These are phyloP conservation scores for Aphanoascus verrucosus DNA, from an alignment of 2,329 filamentous ascomycete genomes.

Conservation along the genomic window DNA sequence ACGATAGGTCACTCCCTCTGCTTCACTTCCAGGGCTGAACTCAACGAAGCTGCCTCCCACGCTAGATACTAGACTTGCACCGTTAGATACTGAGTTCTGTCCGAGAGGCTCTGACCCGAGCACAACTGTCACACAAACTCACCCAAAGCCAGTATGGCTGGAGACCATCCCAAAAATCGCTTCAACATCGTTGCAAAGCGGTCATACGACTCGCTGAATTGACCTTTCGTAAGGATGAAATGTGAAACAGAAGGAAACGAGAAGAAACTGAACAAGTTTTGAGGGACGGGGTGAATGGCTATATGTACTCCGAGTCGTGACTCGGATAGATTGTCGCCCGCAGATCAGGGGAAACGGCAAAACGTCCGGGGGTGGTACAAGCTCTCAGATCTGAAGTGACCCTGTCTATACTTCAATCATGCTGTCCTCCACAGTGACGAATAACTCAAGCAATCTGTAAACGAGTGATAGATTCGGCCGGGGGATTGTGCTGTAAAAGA, in stretches of 20 bases:
- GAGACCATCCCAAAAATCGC: not conserved
- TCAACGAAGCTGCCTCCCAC: slow-evolving; percentile 17
- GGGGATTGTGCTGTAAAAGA: no score
- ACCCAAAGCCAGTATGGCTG: slow-evolving; percentile 2
- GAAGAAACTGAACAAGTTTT: not conserved
- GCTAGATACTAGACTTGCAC: slow-evolving; percentile 14
- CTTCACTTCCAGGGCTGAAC: slow-evolving; percentile 18
- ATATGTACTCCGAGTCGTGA: not conserved
- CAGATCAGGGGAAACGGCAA: no score
- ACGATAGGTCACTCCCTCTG: slow-evolving; percentile 29
- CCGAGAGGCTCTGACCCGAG: not conserved
- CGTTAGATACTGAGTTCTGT: not conserved
- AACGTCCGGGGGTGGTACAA: no score
- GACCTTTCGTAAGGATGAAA: not conserved
- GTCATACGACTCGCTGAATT: not conserved
- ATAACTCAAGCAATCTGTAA: no score
- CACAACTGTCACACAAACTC: not conserved
- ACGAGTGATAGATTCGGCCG: no score
- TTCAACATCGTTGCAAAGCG: not conserved
- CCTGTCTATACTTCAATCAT: no score
- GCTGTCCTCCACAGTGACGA: no score
- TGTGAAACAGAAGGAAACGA: not conserved
- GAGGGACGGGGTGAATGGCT: not conserved
- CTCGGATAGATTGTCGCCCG: no score
- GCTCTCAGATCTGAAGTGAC: no score